Evolutionary conservation across 331 rosid genomes (phyloP).

Genomic region (Acacia concinna): DNA sequence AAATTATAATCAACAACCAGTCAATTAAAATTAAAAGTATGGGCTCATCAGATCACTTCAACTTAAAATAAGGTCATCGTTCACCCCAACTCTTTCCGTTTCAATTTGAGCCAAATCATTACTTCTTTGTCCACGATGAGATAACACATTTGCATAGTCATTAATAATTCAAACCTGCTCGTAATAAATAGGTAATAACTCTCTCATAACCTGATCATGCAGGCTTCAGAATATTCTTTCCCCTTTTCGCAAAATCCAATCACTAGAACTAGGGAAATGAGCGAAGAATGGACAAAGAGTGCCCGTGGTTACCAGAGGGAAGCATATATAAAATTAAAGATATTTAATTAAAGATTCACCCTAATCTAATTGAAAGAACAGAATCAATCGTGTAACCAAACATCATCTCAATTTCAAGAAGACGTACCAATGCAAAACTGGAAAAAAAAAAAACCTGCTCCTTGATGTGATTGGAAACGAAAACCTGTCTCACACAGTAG

Average conservation of each 20-base stretch:
- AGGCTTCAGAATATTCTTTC: neutral
- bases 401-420: neutral
- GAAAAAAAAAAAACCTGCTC: constrained; percentile 44
- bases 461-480: constrained; percentile 41
- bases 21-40: neutral
- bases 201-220: neutral
- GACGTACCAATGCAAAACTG: constrained; percentile 42
- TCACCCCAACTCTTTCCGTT: neutral
- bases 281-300: too few relatives aligned
- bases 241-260: neutral
- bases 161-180: neutral
- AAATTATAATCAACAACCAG: neutral
- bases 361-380: neutral
- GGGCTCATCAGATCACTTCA: neutral
- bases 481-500: constrained; percentile 9
- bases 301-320: neutral
- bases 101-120: neutral
- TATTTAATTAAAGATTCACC: neutral
- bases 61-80: neutral
- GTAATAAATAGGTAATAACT: neutral
- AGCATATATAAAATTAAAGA: neutral
- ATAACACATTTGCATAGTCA: neutral
- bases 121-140: neutral
- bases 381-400: neutral
- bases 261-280: neutral